Evolutionary conservation across 2,329 filamentous ascomycete species (phyloP).

Genomic region (Xylogone sp.): DNA sequence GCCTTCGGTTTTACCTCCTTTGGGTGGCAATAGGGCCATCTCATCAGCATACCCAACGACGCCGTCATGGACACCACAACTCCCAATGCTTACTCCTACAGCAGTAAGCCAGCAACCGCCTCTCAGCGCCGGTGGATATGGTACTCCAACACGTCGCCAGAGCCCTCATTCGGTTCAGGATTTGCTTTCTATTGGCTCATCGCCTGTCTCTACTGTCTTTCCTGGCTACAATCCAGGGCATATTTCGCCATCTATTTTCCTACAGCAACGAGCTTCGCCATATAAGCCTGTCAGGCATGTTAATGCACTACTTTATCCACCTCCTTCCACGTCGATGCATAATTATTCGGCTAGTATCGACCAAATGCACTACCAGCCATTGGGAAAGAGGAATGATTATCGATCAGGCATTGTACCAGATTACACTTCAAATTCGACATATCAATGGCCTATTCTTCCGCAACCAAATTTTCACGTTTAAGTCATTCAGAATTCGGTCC

Average conservation of each 20-base stretch:
- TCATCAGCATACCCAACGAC: slow-evolving; percentile 66
- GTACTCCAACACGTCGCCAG: slow-evolving; percentile 30
- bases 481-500: slow-evolving; percentile 2
- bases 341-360: slow-evolving; percentile 62
- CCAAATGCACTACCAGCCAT: slow-evolving; percentile 78
- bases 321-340: slow-evolving; percentile 74
- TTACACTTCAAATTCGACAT: slow-evolving; percentile 28
- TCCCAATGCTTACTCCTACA: slow-evolving; percentile 30
- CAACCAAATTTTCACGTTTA: slow-evolving; percentile 30
- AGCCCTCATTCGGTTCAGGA: slow-evolving; percentile 28
- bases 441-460: slow-evolving; percentile 25
- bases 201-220: slow-evolving; percentile 29
- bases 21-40: slow-evolving; percentile 61
- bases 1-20: slow-evolving; percentile 22
- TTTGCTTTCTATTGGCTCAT: slow-evolving; percentile 30
- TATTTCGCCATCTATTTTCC: slow-evolving; percentile 76
- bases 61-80: slow-evolving; percentile 40
- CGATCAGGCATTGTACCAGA: slow-evolving; percentile 70
- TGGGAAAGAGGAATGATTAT: slow-evolving; percentile 65
- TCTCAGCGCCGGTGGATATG: slow-evolving; percentile 22
- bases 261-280: slow-evolving; percentile 84
- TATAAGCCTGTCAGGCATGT: slow-evolving; percentile 89
- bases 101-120: slow-evolving; percentile 15
- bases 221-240: slow-evolving; percentile 47
- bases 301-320: slow-evolving; percentile 86